These are phyloP conservation scores for Penicillium cinerascens DNA, from an alignment of 495 filamentous ascomycete species.

Conservation along the genomic window DNA sequence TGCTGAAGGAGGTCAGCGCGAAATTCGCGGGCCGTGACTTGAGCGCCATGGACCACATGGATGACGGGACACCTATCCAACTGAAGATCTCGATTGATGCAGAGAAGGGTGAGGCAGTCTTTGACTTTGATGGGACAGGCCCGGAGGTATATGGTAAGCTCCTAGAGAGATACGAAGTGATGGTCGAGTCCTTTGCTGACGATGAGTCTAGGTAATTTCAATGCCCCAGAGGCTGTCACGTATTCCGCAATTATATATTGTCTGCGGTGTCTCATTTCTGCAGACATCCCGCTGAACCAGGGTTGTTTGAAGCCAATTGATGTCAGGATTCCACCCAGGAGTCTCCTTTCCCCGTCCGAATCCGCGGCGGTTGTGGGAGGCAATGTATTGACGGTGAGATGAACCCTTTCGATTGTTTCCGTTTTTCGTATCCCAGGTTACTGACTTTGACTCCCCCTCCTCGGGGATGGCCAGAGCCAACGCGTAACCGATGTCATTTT, in stretches of 20 bases:
- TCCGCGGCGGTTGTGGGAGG: slow-evolving; percentile 82
- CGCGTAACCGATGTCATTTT: slow-evolving; percentile 89
- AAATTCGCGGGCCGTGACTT: slow-evolving; percentile 70
- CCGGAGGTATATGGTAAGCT: slow-evolving; percentile 72
- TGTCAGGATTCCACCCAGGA: slow-evolving; percentile 73
- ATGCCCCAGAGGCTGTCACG: slow-evolving; percentile 88
- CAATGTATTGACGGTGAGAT: slow-evolving; percentile 67
- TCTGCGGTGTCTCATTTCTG: slow-evolving; percentile 78
- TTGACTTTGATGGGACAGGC: slow-evolving; percentile 82
- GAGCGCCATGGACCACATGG: slow-evolving; percentile 87
- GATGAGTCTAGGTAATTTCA: slow-evolving; percentile 62
- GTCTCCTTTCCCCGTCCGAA: slow-evolving; percentile 76
- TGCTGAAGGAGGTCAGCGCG: slow-evolving; percentile 70
- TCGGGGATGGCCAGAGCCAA: slow-evolving; percentile 46
- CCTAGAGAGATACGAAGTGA: not conserved
- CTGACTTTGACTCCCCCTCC: not conserved
- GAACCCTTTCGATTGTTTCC: not conserved
- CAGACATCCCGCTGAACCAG: slow-evolving; percentile 94
- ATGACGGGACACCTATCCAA: slow-evolving; percentile 84
- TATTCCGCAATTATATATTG: slow-evolving; percentile 94
- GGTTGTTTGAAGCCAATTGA: slow-evolving; percentile 83
- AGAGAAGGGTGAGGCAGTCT: slow-evolving; percentile 78
- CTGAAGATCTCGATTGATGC: slow-evolving; percentile 81
- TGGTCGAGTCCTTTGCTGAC: not conserved
- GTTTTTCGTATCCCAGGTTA: not conserved